Evolutionary conservation across 345 rosid species (phyloP).

Genomic region (Citrus inodora): DNA sequence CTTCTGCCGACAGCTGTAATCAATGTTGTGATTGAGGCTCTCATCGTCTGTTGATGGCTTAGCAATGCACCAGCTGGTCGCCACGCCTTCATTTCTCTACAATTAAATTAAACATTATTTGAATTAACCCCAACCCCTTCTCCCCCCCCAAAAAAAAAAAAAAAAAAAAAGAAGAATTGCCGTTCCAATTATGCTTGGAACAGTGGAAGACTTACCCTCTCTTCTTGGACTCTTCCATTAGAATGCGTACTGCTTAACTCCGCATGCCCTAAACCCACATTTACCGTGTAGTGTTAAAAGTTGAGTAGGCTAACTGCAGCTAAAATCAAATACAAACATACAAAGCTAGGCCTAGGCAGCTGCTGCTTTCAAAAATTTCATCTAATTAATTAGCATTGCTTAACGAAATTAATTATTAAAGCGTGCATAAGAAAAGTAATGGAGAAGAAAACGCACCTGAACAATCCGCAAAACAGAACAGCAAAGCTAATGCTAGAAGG

Average conservation of each 20-base stretch:
- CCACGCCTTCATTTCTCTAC: not conserved
- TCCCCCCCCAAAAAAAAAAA: too few relatives aligned
- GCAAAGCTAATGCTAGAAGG: slow-evolving; percentile 1
- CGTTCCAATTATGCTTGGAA: too few relatives aligned
- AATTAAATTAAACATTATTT: too few relatives aligned
- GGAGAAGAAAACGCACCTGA: not conserved
- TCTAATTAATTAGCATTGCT: too few relatives aligned
- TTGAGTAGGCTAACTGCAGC: not conserved
- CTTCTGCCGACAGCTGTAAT: slow-evolving; percentile 27
- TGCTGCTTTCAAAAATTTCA: too few relatives aligned
- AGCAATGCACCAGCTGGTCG: slow-evolving; percentile 21
- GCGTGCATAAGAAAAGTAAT: too few relatives aligned
- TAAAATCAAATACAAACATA: not conserved
- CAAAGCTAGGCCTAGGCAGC: too few relatives aligned
- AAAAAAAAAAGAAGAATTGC: too few relatives aligned
- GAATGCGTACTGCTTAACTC: not conserved
- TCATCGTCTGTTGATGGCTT: slow-evolving; percentile 17
- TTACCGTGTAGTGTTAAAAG: not conserved
- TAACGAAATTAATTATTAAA: too few relatives aligned
- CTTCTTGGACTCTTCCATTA: not conserved
- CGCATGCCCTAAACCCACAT: not conserved
- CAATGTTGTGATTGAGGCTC: slow-evolving; percentile 20
- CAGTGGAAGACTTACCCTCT: not conserved
- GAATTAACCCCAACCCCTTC: too few relatives aligned
- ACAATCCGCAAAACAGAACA: not conserved